Base-by-base conservation (phyloP, 2,329 filamentous ascomycete species). In the Sporothrix curviconia region DNA sequence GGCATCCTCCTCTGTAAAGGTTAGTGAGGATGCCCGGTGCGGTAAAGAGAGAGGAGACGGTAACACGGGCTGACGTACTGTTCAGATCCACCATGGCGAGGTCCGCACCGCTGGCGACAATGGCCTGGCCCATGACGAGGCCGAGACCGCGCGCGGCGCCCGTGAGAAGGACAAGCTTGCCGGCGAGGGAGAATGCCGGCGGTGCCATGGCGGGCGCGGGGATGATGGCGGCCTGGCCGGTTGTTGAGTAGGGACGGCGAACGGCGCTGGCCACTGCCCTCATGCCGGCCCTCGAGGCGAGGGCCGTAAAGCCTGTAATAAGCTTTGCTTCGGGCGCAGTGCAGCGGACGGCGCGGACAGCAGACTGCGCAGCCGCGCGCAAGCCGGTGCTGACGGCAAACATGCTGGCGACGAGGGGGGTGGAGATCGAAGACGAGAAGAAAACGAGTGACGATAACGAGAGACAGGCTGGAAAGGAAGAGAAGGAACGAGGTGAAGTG, bases 11-110 rank as follows among this genome's bases (percentile, higher is more conserved):
- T 89, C 89, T 92, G 66, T 24, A 37, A 32, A 15, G n/a, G 2
- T 3, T 9, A 12, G 32, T 7, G 12, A 47, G 15, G 3, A 47
- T 4, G n/a, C 28, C n/a, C 25, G 7, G 44, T 11, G 17, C 17
- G 4, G 42, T 17, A 17, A 46, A 19, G 15, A 17, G 4, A 30
- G 34, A 17, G 6, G 39, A 30, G 30, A 7, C 28, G 28, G 11
- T 5, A 32, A 32, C 28, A 5, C 28, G 28, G 5, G 5, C 6
- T 11, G 28, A 8, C 51, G 11, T 73, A 92, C 89, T 87, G 75
- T 97, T 96, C 76, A 96, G 78, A 71, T 97, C 92, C 40, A 96
- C 90, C 71, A 97, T 89, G 42, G 92, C 92, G 61, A 96, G 79
- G 70, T 95, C 86, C 9, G 90, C 89, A 54, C 92, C 92, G 55